Conservation (phyloP, 805 yeast genomes). For the Candida nanaspora region DNA sequence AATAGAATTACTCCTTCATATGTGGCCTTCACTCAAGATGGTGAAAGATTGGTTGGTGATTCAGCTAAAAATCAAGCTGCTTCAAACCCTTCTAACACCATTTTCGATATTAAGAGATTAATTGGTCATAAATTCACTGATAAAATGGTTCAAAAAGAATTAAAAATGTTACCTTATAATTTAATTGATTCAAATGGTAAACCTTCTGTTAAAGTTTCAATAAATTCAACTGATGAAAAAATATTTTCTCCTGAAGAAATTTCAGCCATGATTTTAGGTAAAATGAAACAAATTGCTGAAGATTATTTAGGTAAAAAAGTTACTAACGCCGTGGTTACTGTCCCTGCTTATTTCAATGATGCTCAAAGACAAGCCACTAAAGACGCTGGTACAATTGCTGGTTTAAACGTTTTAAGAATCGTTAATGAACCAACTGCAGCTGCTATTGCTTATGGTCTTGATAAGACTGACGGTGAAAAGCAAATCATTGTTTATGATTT, state of each 20-base stretch:
- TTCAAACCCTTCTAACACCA: slow-evolving; percentile 89
- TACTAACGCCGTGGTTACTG: slow-evolving; percentile 87
- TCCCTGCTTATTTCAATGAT: slow-evolving; percentile 90
- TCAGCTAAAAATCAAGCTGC: slow-evolving; percentile 99
- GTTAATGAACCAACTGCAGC: slow-evolving; percentile 97
- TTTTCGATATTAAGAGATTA: slow-evolving; percentile 92
- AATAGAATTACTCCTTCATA: slow-evolving; percentile 97
- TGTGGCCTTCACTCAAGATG: slow-evolving; percentile 90
- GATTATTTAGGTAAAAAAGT: slow-evolving; percentile 80
- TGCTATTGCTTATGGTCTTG: slow-evolving; percentile 94
- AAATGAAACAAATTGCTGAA: slow-evolving; percentile 92
- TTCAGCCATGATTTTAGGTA: slow-evolving; percentile 84
- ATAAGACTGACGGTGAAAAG: slow-evolving; percentile 73
- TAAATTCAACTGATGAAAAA: slow-evolving; percentile 73
- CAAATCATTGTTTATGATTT: slow-evolving; percentile 89
- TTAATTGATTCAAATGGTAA: slow-evolving; percentile 73
- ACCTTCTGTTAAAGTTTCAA: slow-evolving; percentile 83
- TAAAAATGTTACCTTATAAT: slow-evolving; percentile 86
- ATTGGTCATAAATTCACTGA: slow-evolving; percentile 81
- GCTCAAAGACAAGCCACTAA: slow-evolving; percentile 93
- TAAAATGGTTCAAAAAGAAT: slow-evolving; percentile 68
- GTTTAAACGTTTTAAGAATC: slow-evolving; percentile 80
- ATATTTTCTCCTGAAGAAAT: slow-evolving; percentile 90
- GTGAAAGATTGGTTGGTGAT: slow-evolving; percentile 93
- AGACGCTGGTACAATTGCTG: slow-evolving; percentile 91